A percentile compares a stretch with the other conserved stretches of the same genome.
These are phyloP conservation scores for Flaveria robusta DNA, from an alignment of 129 eudicot genomes.

Conservation along the genomic window DNA sequence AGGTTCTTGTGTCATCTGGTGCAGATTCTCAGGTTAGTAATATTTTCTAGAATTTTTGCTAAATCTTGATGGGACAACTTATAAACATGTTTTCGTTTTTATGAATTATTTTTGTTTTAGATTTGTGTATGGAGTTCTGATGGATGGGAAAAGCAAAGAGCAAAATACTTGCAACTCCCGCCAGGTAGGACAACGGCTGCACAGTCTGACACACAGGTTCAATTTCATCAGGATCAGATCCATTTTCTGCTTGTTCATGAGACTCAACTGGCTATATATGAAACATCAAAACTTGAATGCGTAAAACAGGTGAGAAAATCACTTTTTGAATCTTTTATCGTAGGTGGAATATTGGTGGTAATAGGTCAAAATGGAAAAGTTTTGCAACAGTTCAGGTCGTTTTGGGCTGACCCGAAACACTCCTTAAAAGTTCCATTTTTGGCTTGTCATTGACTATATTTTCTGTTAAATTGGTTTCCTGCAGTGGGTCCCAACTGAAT, in stretches of 20 bases:
- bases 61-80: neutral
- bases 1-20: constrained; percentile 89
- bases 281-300: constrained; percentile 77
- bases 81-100: neutral
- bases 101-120: constrained; percentile 41
- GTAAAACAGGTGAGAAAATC: constrained; percentile 65
- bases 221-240: constrained; percentile 90
- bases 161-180: constrained; percentile 71
- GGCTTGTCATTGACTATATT: neutral
- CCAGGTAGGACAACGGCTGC: constrained; percentile 62
- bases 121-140: constrained; percentile 93
- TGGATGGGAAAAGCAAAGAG: constrained; percentile 85
- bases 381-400: neutral
- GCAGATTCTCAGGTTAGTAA: constrained; percentile 93
- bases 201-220: constrained; percentile 89
- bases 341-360: neutral
- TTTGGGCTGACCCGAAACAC: neutral
- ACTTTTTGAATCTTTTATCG: constrained; percentile 1
- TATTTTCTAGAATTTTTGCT: neutral
- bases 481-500: constrained; percentile 85
- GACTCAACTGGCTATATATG: constrained; percentile 86
- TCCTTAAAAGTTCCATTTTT: neutral
- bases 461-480: neutral
- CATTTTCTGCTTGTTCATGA: constrained; percentile 92
- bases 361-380: neutral